phyloP scores from a whole-genome alignment of 148 eudicot genomes.

The Beta vulgaris region DNA sequence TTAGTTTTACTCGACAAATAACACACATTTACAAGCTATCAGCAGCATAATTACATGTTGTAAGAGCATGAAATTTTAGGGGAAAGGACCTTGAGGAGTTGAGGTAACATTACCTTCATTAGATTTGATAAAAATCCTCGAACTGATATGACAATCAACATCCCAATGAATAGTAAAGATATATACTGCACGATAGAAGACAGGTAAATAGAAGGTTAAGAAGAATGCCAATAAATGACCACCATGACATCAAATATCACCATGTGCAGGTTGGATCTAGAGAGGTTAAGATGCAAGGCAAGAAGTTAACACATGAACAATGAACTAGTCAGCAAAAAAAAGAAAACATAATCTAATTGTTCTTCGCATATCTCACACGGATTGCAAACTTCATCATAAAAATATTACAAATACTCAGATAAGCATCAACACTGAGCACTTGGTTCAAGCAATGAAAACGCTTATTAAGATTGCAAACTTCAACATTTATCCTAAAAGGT shows the following conservation, averaged over 20 bases:
- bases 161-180: constrained; percentile 89
- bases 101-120: constrained; percentile 71
- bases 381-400: not conserved
- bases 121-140: constrained; percentile 86
- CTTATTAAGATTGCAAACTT: not conserved
- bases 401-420: not conserved
- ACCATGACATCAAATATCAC: not conserved
- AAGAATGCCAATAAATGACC: not conserved
- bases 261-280: not conserved
- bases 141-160: constrained; percentile 88
- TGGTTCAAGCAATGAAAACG: not conserved
- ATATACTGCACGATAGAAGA: constrained; percentile 66
- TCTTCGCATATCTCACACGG: not conserved
- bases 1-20: not conserved
- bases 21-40: not conserved
- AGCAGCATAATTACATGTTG: not conserved
- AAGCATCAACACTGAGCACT: not conserved
- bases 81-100: not conserved
- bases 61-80: not conserved
- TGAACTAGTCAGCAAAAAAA: not conserved
- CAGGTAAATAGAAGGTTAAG: constrained; percentile 7
- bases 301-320: not conserved
- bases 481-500: not conserved
- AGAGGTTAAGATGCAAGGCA: not conserved
- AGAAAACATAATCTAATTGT: not conserved